These are phyloP conservation scores for Xylaria nigripes DNA, from an alignment of 495 filamentous ascomycete species.

Conservation along the genomic window DNA sequence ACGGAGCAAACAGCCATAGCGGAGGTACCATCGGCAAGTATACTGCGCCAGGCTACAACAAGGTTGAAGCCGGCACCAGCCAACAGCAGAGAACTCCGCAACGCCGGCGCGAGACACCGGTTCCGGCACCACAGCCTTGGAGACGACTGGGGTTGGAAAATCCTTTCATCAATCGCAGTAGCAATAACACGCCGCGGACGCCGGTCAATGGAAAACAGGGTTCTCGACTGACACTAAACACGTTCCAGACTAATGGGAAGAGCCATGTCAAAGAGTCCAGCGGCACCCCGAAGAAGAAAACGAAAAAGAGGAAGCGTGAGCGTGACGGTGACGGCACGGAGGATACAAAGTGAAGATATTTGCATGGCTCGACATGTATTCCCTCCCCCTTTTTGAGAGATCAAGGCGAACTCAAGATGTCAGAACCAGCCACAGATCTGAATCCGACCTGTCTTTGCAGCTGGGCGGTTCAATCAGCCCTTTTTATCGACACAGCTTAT, in stretches of 20 bases:
- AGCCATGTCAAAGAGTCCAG: too few species aligned
- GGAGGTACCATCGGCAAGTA: too few species aligned
- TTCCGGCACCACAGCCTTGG: conserved; percentile 18
- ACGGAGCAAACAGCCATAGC: too few species aligned
- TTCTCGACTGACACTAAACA: too few species aligned
- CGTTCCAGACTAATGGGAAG: too few species aligned
- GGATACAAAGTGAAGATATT: neutral
- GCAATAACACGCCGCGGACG: too few species aligned
- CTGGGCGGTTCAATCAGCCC: too few species aligned
- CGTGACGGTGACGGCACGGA: neutral
- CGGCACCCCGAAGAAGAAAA: neutral
- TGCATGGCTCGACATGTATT: neutral
- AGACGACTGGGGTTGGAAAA: conserved; percentile 1
- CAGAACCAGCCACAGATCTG: too few species aligned
- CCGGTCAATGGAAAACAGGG: too few species aligned
- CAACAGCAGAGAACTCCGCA: neutral
- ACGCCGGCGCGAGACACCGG: conserved; percentile 3
- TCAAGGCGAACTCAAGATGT: too few species aligned
- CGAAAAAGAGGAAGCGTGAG: neutral
- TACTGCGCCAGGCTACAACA: neutral
- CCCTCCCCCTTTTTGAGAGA: neutral
- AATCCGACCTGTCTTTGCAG: too few species aligned
- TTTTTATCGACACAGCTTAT: too few species aligned
- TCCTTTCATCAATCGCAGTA: neutral
- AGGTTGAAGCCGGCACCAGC: neutral